Percentiles rank a stretch among this genome's conserved stretches.
These are phyloP conservation scores for Pseudocercospora vitis DNA, from an alignment of 2,329 filamentous ascomycete species.

Conservation along the genomic window DNA sequence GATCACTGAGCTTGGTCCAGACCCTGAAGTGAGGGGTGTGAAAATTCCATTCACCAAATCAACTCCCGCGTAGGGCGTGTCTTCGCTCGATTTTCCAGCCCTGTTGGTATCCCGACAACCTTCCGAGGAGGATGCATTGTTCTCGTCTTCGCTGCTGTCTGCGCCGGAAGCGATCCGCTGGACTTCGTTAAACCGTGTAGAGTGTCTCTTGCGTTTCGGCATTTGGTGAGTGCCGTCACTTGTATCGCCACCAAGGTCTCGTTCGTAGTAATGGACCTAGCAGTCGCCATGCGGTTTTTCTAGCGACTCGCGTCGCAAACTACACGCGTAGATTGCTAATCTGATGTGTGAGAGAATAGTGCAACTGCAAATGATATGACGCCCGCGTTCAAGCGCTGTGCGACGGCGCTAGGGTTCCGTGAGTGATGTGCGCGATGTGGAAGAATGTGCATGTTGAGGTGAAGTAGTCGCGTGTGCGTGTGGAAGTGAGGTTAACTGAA, in stretches of 20 bases:
- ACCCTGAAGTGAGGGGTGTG: background rate
- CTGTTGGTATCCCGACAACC: no score
- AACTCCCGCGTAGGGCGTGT: no score
- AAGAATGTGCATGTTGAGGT: background rate
- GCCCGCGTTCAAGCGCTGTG: no score
- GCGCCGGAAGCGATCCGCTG: no score
- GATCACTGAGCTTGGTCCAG: background rate
- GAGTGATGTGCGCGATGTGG: background rate
- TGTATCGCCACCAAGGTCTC: no score
- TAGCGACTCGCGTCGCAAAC: background rate
- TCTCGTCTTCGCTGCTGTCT: no score
- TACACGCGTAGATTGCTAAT: no score
- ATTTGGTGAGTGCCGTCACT: no score
- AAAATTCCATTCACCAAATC: background rate
- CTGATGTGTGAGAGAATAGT: no score
- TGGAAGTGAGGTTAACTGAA: slow-evolving; percentile 1
- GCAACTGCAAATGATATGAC: no score
- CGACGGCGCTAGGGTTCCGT: background rate
- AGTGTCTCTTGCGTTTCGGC: background rate
- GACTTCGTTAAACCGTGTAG: background rate
- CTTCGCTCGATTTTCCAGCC: no score
- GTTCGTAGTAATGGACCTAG: background rate
- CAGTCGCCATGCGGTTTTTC: background rate
- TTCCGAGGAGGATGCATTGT: no score
- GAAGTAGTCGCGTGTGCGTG: slow-evolving; percentile 4